Conservation (phyloP, 306 rosid species). For the Sicyos baderoa region DNA sequence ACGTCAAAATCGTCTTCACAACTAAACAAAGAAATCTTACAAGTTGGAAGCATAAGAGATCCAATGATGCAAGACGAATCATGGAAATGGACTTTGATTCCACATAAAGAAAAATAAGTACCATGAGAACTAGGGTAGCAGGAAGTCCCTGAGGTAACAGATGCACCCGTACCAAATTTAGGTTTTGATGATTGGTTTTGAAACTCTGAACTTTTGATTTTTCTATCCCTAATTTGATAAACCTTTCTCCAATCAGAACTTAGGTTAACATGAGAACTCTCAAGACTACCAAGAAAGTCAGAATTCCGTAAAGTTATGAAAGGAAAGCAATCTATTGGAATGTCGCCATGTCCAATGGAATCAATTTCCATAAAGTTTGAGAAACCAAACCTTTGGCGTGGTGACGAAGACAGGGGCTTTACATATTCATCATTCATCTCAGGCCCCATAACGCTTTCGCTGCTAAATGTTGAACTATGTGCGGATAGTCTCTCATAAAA, state of each 20-base stretch:
- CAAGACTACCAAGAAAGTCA: constrained; percentile 56
- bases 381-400: constrained; percentile 63
- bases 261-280: constrained; percentile 41
- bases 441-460: constrained; percentile 23
- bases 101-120: constrained; percentile 43
- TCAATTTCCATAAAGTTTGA: constrained; percentile 68
- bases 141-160: constrained; percentile 29
- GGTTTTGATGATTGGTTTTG: constrained; percentile 28
- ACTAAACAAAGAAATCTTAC: constrained; percentile 44
- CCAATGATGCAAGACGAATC: constrained; percentile 76
- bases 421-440: constrained; percentile 27
- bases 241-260: constrained; percentile 67
- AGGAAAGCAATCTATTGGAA: constrained; percentile 68
- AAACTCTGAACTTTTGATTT: constrained; percentile 30
- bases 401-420: constrained; percentile 28
- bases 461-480: constrained; percentile 23
- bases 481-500: constrained; percentile 48
- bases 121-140: constrained; percentile 29
- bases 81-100: constrained; percentile 67
- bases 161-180: constrained; percentile 24
- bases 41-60: constrained; percentile 45
- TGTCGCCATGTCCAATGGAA: constrained; percentile 53
- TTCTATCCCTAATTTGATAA: constrained; percentile 42
- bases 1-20: constrained; percentile 50
- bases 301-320: constrained; percentile 54